Percentiles rank a stretch among this genome's conserved stretches.
Conservation (phyloP, 176 grass and related monocot species). For the Elaeis guineensis region DNA sequence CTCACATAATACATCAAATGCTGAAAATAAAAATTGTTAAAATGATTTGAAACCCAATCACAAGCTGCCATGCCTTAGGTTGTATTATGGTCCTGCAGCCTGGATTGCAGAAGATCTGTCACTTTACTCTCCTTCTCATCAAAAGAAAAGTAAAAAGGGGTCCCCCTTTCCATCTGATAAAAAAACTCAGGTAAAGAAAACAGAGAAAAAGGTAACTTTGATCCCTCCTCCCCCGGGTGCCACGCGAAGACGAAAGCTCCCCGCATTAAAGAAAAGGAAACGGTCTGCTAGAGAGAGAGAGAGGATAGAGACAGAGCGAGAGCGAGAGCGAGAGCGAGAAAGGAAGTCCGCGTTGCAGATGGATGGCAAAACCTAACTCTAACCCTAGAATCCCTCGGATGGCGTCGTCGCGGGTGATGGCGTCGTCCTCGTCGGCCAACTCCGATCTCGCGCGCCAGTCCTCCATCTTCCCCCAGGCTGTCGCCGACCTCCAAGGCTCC, state of each 20-base stretch:
- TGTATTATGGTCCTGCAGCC: too few species aligned
- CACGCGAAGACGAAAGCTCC: neutral
- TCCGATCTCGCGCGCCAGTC: slow-evolving; percentile 66
- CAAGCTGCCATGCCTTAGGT: too few species aligned
- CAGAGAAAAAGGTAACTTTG: neutral
- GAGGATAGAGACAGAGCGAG: neutral
- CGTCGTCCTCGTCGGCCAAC: slow-evolving; percentile 54
- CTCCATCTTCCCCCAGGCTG: slow-evolving; percentile 21
- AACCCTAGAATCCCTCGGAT: slow-evolving; percentile 16
- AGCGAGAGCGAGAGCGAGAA: neutral
- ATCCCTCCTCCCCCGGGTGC: too few species aligned
- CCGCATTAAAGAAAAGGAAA: neutral
- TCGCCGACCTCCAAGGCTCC: neutral
- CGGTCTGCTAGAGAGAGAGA: neutral
- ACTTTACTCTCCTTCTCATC: too few species aligned
- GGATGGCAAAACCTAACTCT: too few species aligned
- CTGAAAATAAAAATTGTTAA: too few species aligned
- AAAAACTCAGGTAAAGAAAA: neutral
- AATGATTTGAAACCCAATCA: too few species aligned
- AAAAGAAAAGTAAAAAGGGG: too few species aligned
- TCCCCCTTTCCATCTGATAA: neutral
- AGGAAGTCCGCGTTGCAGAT: too few species aligned
- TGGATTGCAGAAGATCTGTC: too few species aligned
- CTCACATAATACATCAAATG: too few species aligned
- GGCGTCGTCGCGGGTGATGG: slow-evolving; percentile 64